Base-by-base conservation (phyloP, 257 asterid species). In the Vinca minor region DNA sequence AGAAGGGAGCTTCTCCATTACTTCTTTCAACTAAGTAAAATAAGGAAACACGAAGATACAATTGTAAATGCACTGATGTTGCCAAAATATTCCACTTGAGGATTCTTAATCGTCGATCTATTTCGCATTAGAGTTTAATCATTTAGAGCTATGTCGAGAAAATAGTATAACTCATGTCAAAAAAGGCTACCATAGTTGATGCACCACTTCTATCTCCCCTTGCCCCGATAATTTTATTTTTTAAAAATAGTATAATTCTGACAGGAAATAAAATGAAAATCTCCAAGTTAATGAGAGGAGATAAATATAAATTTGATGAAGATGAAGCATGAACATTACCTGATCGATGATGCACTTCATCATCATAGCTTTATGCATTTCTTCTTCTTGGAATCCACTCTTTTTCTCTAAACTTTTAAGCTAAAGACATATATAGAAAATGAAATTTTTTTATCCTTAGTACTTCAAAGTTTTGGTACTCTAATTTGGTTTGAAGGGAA, bases 321-420 rank as follows among this genome's bases (percentile, higher is more conserved):
- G 38, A 61, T n/a, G 61, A 28, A 60, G 69, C 20, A 38, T 32
- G n/a, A 62, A 45, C 69, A 68, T 65, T 79, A 93, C 98, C 74
- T 85, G 95, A 66, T 73, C 78, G 29, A 77, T 74, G 66, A 89
- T 75, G 66, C 81, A 73, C 73, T 82, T 87, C 77, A 84, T 75
- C 67, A 69, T 79, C 81, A 75, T 80, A 45, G 83, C 53, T 78
- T 84, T 87, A 65, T 71, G 81, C 55, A 85, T 76, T 69, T 89
- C 96, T 62, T 69, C 63, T 20, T 85, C 94, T 81, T 85, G 95
- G 55, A 60, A 69, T 63, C 82, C 90, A 71, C 84, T 73, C 25
- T 85, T 78, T 73, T 84, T 88, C 80, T 85, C 87, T 65, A 89
- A 66, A 58, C 57, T 77, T 76, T 66, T 89, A n/a, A 84, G 72